Evolutionary conservation across 495 filamentous ascomycete species (phyloP), one percentile per base, ranked within the genome.

Genomic region (Daldinia grandis): DNA sequence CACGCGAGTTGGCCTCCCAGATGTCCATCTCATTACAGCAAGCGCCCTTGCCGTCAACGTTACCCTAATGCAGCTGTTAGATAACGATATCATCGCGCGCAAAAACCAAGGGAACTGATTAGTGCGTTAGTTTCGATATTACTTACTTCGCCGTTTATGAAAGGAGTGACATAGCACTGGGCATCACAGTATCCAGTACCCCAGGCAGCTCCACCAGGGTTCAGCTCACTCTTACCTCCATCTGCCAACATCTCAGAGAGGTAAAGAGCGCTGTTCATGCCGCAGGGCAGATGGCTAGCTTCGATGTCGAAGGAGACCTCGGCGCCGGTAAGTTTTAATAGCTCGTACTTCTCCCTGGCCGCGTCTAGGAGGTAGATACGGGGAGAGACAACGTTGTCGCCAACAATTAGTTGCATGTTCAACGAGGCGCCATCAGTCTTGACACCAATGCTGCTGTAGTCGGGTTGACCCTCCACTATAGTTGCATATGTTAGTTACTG

Each of bases 131-230:
- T 24, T 7, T 33, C 2, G 7, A 17, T 3, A 57, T 30, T 14
- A 69, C 79, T 75, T 74, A 85, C 84, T 15, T 84, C 75, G 28
- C 88, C 88, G 69, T 89, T 88, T 61, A 89, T 84, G 74, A 86
- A 91, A 12, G 85, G 78, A 19, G 76, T 75, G 17, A 80, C 78
- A 40, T 80, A 83, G 76, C 90, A 92, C 71, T 92, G 89, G 6
- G 88, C 85, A 73, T 91, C 89, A 74, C 90, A 92, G 80, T 92
- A 92, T 0, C 89, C 89, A 0, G 88, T 88, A 14, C 89, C 89
- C 77, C 90, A 91, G 14, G 81, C 75, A 12, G 89, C 87, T 30
- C 89, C 89, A 4, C 86, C 88, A 27, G 85, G 80, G 78, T 90
- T 91, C 33, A 86, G 74, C 14, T 78, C 74, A 72, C 79, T 83